phyloP scores from a whole-genome alignment of 2,329 filamentous ascomycete genomes.

The Phyllosticta paracitricarpa region DNA sequence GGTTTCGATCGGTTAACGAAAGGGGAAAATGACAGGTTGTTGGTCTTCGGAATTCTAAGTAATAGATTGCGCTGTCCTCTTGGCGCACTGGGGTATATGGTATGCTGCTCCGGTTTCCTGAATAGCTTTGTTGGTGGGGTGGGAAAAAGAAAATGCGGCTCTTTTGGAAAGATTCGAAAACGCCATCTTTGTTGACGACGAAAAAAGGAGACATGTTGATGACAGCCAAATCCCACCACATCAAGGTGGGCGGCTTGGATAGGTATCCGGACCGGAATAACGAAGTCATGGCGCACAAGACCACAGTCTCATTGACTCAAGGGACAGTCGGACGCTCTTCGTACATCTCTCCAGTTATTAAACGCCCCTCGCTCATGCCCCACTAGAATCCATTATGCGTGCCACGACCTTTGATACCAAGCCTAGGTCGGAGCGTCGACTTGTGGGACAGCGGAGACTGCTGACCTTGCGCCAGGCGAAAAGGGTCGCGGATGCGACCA shows the following conservation, averaged over 20 bases:
- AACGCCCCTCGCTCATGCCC: too few species aligned
- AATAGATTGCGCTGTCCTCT: neutral
- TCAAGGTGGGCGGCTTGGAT: too few species aligned
- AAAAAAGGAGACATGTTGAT: neutral
- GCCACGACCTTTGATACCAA: neutral
- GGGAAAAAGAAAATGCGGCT: neutral
- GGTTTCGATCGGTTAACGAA: too few species aligned
- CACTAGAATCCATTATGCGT: too few species aligned
- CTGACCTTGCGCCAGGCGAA: neutral
- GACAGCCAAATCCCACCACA: too few species aligned
- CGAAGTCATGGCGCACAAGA: too few species aligned
- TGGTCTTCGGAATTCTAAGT: neutral
- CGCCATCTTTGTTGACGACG: neutral
- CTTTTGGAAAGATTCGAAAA: neutral
- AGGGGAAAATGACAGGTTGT: neutral
- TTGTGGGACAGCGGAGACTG: slow-evolving; percentile 5
- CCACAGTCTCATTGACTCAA: too few species aligned
- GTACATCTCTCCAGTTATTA: too few species aligned
- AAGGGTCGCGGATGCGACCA: slow-evolving; percentile 22
- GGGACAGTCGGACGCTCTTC: too few species aligned
- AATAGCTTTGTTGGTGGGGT: neutral
- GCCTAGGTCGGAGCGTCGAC: neutral
- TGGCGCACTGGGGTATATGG: neutral
- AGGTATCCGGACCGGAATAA: too few species aligned
- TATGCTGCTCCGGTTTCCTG: neutral